A percentile compares a stretch with the other conserved stretches of the same genome.
Evolutionary conservation across 805 yeast genomes (phyloP).

Genomic region (Candida khao-thaluensis): DNA sequence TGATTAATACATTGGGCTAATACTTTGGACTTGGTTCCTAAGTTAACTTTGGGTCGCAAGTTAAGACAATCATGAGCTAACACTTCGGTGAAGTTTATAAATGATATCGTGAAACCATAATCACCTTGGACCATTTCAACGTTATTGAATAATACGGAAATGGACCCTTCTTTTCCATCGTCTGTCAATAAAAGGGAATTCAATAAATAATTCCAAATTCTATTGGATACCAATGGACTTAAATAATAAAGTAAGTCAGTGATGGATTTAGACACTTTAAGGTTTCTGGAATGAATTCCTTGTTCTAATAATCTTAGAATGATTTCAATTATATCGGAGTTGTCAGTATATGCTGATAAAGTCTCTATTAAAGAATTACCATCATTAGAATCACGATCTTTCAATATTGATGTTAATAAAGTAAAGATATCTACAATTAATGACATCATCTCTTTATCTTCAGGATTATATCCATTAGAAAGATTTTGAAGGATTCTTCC

Average conservation of each 20-base stretch:
- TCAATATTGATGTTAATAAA: slow-evolving; percentile 48
- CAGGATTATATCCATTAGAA: slow-evolving; percentile 36
- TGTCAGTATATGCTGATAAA: slow-evolving; percentile 49
- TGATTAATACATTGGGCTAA: slow-evolving; percentile 55
- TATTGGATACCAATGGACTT: slow-evolving; percentile 50
- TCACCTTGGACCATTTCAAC: slow-evolving; percentile 70
- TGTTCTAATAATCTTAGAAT: slow-evolving; percentile 67
- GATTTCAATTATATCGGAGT: slow-evolving; percentile 60
- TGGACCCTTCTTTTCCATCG: slow-evolving; percentile 61
- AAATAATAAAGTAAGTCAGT: slow-evolving; percentile 51
- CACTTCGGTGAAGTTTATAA: slow-evolving; percentile 54
- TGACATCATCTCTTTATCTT: slow-evolving; percentile 38
- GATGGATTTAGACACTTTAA: slow-evolving; percentile 44
- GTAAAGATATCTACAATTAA: slow-evolving; percentile 50
- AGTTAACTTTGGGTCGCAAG: slow-evolving; percentile 7
- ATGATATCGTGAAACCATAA: slow-evolving; percentile 59
- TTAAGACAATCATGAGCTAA: slow-evolving; percentile 51
- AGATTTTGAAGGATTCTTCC: slow-evolving; percentile 76
- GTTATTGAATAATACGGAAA: slow-evolving; percentile 61
- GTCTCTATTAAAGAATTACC: slow-evolving; percentile 31
- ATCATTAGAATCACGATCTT: slow-evolving; percentile 29
- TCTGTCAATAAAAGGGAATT: slow-evolving; percentile 64
- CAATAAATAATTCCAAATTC: slow-evolving; percentile 78
- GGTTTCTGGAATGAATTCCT: slow-evolving; percentile 55
- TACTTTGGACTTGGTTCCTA: slow-evolving; percentile 34